phyloP scores from a whole-genome alignment of 2,329 filamentous ascomycete genomes.

The Dactylonectria estremocensis region DNA sequence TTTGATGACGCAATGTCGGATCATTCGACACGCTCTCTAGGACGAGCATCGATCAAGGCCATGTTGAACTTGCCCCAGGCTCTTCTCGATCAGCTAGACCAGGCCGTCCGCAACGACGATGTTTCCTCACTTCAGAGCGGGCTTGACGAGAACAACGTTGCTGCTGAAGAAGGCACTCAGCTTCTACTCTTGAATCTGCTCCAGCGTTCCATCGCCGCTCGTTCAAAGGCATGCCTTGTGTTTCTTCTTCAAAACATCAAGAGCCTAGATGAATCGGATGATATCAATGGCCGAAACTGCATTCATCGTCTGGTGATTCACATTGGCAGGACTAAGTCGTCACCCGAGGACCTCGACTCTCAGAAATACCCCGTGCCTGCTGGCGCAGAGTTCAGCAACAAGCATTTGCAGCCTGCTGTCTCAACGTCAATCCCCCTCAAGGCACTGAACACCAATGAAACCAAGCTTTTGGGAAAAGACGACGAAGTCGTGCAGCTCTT shows the following conservation, averaged over 20 bases:
- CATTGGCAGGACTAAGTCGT: conserved; percentile 82
- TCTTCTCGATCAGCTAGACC: conserved; percentile 80
- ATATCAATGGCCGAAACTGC: conserved; percentile 95
- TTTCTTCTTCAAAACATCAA: conserved; percentile 78
- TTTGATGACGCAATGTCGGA: conserved; percentile 82
- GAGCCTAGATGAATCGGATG: conserved; percentile 86
- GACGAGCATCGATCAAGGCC: conserved; percentile 82
- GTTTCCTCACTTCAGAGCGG: conserved; percentile 68
- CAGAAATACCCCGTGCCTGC: conserved; percentile 66
- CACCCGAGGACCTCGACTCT: conserved; percentile 64
- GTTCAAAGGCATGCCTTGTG: conserved; percentile 79
- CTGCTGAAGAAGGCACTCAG: conserved; percentile 63
- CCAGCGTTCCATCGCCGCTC: conserved; percentile 81
- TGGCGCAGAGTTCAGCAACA: conserved; percentile 71
- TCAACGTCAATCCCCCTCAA: conserved; percentile 74
- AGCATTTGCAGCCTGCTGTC: conserved; percentile 85
- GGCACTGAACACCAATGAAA: conserved; percentile 76
- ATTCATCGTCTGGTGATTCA: conserved; percentile 94
- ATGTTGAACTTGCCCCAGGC: conserved; percentile 79
- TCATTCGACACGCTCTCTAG: conserved; percentile 82
- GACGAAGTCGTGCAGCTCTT: conserved; percentile 83
- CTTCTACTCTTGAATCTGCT: conserved; percentile 84
- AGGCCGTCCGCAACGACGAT: conserved; percentile 80
- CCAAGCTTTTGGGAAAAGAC: conserved; percentile 75
- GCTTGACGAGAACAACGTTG: conserved; percentile 70